Evolutionary conservation across 2,329 filamentous ascomycete genomes (phyloP).

Genomic region (Exophiala dermatitidis): DNA sequence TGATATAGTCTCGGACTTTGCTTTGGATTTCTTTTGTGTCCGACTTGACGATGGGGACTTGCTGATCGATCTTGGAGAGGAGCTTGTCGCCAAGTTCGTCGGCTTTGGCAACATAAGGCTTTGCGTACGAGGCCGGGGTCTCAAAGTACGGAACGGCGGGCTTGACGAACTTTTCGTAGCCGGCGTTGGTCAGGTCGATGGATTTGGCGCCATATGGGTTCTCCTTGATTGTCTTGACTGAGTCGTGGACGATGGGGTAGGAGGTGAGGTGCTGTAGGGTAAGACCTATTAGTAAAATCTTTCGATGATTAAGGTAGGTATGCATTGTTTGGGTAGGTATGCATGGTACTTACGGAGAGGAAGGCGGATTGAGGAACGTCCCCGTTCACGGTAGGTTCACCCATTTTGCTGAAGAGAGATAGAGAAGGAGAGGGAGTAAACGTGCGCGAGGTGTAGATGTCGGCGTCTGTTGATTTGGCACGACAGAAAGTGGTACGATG

Average conservation of each 20-base stretch:
- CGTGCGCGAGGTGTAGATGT: too few species aligned
- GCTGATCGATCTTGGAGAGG: constrained; percentile 61
- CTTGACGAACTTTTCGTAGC: constrained; percentile 68
- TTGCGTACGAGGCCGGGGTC: constrained; percentile 72
- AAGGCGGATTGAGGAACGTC: constrained; percentile 38
- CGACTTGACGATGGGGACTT: constrained; percentile 67
- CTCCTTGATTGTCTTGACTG: constrained; percentile 68
- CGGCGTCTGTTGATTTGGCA: too few species aligned
- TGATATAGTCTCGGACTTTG: constrained; percentile 55
- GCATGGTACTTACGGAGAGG: constrained; percentile 23
- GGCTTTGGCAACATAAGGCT: constrained; percentile 75
- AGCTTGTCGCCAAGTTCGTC: constrained; percentile 69
- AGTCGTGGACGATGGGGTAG: constrained; percentile 76
- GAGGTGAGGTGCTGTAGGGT: constrained; percentile 64
- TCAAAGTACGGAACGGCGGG: constrained; percentile 71
- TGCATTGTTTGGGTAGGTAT: too few species aligned
- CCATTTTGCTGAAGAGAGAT: constrained; percentile 31
- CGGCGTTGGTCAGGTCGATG: constrained; percentile 64
- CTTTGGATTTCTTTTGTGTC: constrained; percentile 63
- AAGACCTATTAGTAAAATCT: background rate
- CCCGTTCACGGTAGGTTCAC: constrained; percentile 44
- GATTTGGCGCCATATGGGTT: constrained; percentile 81
- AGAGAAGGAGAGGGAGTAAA: background rate
- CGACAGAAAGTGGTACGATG: too few species aligned
- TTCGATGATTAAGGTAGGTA: too few species aligned